These are phyloP conservation scores for Plasmodium blacklocki DNA, from an alignment of 169 alveolate genomes.

Conservation along the genomic window DNA sequence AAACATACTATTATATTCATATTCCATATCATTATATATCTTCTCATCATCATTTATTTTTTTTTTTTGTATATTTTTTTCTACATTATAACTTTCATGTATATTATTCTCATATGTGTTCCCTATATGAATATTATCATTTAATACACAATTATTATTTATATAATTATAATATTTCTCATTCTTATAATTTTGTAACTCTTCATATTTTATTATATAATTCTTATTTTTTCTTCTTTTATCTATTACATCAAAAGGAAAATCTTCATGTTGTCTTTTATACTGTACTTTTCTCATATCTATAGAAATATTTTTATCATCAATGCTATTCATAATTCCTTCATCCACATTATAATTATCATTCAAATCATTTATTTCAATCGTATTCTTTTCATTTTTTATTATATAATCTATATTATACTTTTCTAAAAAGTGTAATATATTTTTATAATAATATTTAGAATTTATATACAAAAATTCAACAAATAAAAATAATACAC, in stretches of 20 bases:
- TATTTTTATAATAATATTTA: slow-evolving; percentile 56
- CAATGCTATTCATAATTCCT: no score
- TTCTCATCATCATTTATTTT: no score
- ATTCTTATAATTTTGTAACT: background rate
- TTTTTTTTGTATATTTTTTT: no score
- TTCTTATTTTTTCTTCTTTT: background rate
- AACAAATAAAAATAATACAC: slow-evolving; percentile 39
- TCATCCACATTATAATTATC: background rate
- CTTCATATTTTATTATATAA: background rate
- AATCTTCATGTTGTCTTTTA: background rate
- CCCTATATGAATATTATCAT: no score
- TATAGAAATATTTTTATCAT: no score
- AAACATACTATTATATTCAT: no score
- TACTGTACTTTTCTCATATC: background rate
- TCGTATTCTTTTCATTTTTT: slow-evolving; percentile 15
- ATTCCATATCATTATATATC: no score
- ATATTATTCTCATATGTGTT: no score
- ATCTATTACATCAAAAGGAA: background rate
- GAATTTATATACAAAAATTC: slow-evolving; percentile 54
- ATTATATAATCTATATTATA: slow-evolving; percentile 57
- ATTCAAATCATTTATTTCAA: background rate
- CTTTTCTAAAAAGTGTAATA: slow-evolving; percentile 32
- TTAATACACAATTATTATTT: no score
- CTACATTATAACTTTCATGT: no score
- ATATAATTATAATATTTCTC: no score